Evolutionary conservation across 305 asterid genomes (phyloP).

Genomic region (Fraxinus sp.): DNA sequence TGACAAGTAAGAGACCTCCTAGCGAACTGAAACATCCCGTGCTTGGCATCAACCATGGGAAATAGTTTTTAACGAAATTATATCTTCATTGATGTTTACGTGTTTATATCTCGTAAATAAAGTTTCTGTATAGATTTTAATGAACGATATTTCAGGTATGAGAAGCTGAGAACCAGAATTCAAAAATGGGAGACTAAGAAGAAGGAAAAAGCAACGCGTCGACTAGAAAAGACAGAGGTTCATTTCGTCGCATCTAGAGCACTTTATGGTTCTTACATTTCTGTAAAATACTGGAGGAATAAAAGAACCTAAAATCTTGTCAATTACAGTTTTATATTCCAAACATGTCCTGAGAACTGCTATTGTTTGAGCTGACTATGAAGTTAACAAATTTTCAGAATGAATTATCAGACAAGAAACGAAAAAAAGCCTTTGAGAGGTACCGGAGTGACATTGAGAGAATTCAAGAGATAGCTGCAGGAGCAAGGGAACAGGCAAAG

Average conservation of each 20-base stretch:
- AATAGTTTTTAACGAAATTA: background rate
- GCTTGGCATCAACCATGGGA: background rate
- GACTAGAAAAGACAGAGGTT: slow-evolving; percentile 62
- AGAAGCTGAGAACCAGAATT: slow-evolving; percentile 49
- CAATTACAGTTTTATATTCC: background rate
- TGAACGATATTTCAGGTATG: slow-evolving; percentile 51
- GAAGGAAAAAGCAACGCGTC: slow-evolving; percentile 54
- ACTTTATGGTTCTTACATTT: background rate
- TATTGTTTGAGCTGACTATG: slow-evolving; percentile 22
- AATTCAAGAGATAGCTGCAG: slow-evolving; percentile 51
- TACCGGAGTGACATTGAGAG: slow-evolving; percentile 44
- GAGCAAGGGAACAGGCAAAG: slow-evolving; percentile 65
- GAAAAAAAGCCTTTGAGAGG: slow-evolving; percentile 44
- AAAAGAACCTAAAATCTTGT: background rate
- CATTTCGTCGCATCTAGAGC: slow-evolving; percentile 9
- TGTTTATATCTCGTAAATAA: background rate
- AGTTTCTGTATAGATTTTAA: background rate
- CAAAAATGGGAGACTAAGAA: slow-evolving; percentile 68
- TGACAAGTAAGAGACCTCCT: background rate
- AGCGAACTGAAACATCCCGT: background rate
- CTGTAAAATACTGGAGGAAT: background rate
- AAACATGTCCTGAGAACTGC: background rate
- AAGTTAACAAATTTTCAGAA: slow-evolving; percentile 46
- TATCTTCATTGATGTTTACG: background rate
- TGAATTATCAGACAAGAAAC: slow-evolving; percentile 56